Evolutionary conservation across 1,139 yeast genomes (phyloP), one percentile per base, ranked within the genome.

Genomic region (Sugiyamaella sp.): DNA sequence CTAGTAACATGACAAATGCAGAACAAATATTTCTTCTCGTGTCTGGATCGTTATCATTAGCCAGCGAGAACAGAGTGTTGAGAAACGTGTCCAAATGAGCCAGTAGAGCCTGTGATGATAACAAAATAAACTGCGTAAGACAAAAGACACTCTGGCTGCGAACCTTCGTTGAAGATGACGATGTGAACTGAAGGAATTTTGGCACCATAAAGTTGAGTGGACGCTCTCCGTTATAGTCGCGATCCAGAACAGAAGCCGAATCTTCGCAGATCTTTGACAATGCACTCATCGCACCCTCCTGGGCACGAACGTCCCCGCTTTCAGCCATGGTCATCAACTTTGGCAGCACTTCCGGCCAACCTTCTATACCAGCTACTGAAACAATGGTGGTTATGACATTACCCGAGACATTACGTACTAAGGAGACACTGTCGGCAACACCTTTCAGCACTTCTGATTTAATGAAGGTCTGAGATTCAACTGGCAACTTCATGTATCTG

Each of bases 181-280:
- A 55, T 27, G 75, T 68, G 53, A 86, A 77, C 53, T 77, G 74
- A 48, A 89, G 71, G 55, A 89, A 82, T 57, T 79, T 79, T 14
- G 86, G 84, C 45, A 89, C 77, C 75, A 91, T 77, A 57, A 77
- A 80, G 56, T 82, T 82, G 57, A 87, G 73, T 0, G 96, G 96
- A 59, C 81, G 74, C 63, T 79, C 81, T 10, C 91, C 90, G 62
- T 78, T 79, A 67, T 76, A 80, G 60, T 80, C 88, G 59, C 73
- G 74, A 65, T 86, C 89, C 56, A 89, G 74, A 20, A 76, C 67
- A 38, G 72, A 67, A 24, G 81, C 79, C 22, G 86, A 80, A 71
- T 93, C 98, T 68, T 93, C 98, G 75, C 96, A 89, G 49, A 93
- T 86, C 67, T 91, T 89, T 42, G 85, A 77, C 57, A 95, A 74